phyloP scores from a whole-genome alignment of 495 filamentous ascomycete genomes.

The Trypethelium eluteriae region DNA sequence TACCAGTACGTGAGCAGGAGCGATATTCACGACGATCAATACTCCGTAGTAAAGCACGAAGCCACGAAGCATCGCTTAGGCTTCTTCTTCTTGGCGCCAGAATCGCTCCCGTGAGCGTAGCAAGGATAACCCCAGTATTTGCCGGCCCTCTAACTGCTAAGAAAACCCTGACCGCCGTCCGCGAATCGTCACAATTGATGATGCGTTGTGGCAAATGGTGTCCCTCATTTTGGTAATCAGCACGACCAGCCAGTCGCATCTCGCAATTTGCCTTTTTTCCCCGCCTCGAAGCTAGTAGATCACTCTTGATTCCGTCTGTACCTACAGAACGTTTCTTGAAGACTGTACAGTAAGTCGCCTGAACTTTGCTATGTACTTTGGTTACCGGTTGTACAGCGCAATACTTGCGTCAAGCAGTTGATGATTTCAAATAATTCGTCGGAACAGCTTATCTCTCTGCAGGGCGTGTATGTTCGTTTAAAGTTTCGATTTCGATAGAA shows the following conservation, averaged over 20 bases:
- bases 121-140: background rate
- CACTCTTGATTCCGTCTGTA: background rate
- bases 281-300: background rate
- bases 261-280: background rate
- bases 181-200: background rate
- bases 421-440: background rate
- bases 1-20: background rate
- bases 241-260: background rate
- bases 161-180: background rate
- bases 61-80: background rate
- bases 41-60: background rate
- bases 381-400: too few species aligned
- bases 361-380: too few species aligned
- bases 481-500: background rate
- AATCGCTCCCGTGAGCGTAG: slow-evolving; percentile 6
- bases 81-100: background rate
- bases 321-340: too few species aligned
- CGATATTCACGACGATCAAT: background rate
- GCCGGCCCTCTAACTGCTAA: slow-evolving; percentile 3
- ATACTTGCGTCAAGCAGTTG: background rate
- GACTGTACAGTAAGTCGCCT: too few species aligned
- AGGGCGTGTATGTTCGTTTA: background rate
- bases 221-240: background rate
- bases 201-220: background rate
- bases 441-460: background rate